phyloP scores from a whole-genome alignment of 768 basidiomycete species.

The Collybia mongolica region DNA sequence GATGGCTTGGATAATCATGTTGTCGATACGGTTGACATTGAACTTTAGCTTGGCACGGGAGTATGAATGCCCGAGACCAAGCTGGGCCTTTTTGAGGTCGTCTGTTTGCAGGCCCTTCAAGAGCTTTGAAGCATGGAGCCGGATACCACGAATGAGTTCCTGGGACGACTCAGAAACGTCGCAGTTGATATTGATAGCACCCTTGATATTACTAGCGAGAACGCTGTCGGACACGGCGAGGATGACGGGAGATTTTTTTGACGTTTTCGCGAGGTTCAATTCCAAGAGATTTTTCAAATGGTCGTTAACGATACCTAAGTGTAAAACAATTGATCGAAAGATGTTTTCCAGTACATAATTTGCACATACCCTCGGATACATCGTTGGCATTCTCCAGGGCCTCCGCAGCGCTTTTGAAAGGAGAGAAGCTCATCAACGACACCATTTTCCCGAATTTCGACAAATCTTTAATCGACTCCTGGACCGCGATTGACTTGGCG shows the following conservation, averaged over 20 bases:
- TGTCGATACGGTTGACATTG: constrained; percentile 94
- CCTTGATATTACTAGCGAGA: constrained; percentile 77
- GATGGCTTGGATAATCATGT: constrained; percentile 99
- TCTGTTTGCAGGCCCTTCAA: constrained; percentile 85
- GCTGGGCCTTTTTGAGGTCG: constrained; percentile 90
- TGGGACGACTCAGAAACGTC: constrained; percentile 78
- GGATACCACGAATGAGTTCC: constrained; percentile 90
- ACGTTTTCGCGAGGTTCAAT: constrained; percentile 79
- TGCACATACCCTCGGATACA: constrained; percentile 81
- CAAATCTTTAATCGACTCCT: constrained; percentile 85
- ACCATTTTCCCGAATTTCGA: constrained; percentile 93
- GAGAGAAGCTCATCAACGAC: constrained; percentile 83
- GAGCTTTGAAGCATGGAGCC: constrained; percentile 86
- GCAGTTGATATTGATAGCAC: constrained; percentile 68
- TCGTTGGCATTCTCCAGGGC: constrained; percentile 96
- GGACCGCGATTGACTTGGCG: constrained; percentile 71
- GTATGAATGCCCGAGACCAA: constrained; percentile 96
- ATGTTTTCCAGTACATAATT: neutral
- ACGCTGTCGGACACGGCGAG: constrained; percentile 78
- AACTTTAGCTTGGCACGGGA: constrained; percentile 98
- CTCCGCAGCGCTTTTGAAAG: constrained; percentile 91
- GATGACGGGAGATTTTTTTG: constrained; percentile 64
- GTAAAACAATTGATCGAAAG: constrained; percentile 1
- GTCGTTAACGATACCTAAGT: constrained; percentile 79
- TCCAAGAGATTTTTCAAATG: constrained; percentile 82